phyloP scores from a whole-genome alignment of 208 protist genomes.

The Crithidia sp. region DNA sequence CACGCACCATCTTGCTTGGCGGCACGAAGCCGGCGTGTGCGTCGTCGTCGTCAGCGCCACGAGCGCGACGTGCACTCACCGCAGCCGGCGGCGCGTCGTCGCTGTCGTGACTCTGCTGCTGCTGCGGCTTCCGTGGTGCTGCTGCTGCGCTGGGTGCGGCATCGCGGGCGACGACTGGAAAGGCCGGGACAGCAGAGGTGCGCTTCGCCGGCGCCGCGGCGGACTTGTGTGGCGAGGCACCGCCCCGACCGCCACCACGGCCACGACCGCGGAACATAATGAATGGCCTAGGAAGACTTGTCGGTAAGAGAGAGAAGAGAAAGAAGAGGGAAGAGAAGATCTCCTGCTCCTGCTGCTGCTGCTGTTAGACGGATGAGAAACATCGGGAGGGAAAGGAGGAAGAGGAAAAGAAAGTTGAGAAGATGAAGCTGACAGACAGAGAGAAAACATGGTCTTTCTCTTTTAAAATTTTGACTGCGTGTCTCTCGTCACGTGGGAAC shows the following conservation, averaged over 20 bases:
- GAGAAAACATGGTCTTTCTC: too few relatives aligned
- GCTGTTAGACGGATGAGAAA: not conserved
- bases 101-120: not conserved
- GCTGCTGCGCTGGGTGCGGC: not conserved
- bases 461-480: too few relatives aligned
- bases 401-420: not conserved
- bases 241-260: conserved; percentile 18
- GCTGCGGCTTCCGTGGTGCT: not conserved
- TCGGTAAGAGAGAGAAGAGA: not conserved
- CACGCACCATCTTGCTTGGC: not conserved
- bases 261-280: conserved; percentile 32
- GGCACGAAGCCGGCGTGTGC: conserved; percentile 18
- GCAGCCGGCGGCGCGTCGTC: conserved; percentile 51
- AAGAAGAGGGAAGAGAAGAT: not conserved
- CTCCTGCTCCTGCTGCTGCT: not conserved
- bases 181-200: conserved; percentile 27
- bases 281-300: not conserved
- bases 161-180: conserved; percentile 38
- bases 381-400: conserved; percentile 1
- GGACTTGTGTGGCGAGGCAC: conserved; percentile 5
- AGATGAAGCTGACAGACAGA: too few relatives aligned
- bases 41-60: conserved; percentile 6
- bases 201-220: conserved; percentile 24
- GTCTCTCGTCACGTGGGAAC: too few relatives aligned
- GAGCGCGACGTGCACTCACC: conserved; percentile 38